Evolutionary conservation across 2,329 filamentous ascomycete genomes (phyloP).

Genomic region (Aspergillus proliferans): DNA sequence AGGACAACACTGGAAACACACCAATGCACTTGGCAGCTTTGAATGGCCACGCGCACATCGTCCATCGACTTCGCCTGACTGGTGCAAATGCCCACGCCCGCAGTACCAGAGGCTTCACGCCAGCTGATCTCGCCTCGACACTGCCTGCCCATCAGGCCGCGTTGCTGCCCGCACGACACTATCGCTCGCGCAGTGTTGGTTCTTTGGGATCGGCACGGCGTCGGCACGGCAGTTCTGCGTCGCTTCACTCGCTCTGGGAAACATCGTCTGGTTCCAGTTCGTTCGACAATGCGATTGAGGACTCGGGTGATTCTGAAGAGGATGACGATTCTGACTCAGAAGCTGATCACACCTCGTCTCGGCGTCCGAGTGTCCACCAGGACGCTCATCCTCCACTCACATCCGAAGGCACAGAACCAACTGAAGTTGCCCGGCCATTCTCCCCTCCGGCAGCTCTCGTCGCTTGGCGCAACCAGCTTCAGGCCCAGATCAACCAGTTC

Average conservation of each 20-base stretch:
- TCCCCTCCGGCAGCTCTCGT: slow-evolving; percentile 58
- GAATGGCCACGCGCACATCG: slow-evolving; percentile 68
- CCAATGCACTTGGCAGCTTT: slow-evolving; percentile 76
- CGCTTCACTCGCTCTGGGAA: slow-evolving; percentile 63
- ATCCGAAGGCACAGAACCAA: slow-evolving; percentile 20
- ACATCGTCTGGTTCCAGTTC: slow-evolving; percentile 43
- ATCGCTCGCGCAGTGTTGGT: slow-evolving; percentile 59
- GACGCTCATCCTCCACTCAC: slow-evolving; percentile 21
- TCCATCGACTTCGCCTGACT: slow-evolving; percentile 65
- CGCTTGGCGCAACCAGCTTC: slow-evolving; percentile 67
- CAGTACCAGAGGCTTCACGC: slow-evolving; percentile 63
- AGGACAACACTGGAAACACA: slow-evolving; percentile 74
- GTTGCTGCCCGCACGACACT: slow-evolving; percentile 55
- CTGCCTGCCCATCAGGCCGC: slow-evolving; percentile 59
- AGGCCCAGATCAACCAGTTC: slow-evolving; percentile 68
- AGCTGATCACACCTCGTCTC: slow-evolving; percentile 22
- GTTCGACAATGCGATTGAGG: slow-evolving; percentile 39
- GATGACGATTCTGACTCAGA: slow-evolving; percentile 14
- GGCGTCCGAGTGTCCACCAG: slow-evolving; percentile 32
- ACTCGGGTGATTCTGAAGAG: slow-evolving; percentile 29
- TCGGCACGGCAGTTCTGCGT: slow-evolving; percentile 57
- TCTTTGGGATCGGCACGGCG: slow-evolving; percentile 50
- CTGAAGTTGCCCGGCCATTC: slow-evolving; percentile 27
- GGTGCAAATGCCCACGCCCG: slow-evolving; percentile 66
- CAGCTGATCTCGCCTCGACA: slow-evolving; percentile 65